Evolutionary conservation across 768 basidiomycete species (phyloP), one percentile per base, ranked within the genome.

Genomic region (Suillus hirtellus): DNA sequence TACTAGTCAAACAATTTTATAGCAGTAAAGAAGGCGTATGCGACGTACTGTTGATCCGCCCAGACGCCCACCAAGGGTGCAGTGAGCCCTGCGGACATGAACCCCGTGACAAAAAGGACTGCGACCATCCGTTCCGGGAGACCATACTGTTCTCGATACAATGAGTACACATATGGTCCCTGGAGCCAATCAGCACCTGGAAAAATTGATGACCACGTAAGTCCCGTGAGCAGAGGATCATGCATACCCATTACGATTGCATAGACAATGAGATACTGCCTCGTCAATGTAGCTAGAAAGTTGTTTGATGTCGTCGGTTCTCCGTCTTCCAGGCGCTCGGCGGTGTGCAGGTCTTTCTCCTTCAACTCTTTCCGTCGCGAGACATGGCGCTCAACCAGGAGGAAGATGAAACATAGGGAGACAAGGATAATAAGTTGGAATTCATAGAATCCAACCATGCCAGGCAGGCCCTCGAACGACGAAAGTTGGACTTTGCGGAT

Each of bases 101-200:
- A 92, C 2, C 90, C 90, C 0, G 87, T 88, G n/a, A 92, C 88
- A 68, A 92, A 92, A 58, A 92, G 78, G 40, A 88, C 69, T 1
- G 90, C 89, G 6, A 92, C 88, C 27, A 84, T 72, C 40, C 86
- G 75, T 71, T 89, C 89, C 0, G 87, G 77, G 69, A 87, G 85
- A 11, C 69, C 74, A 65, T 90, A 89, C 68, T 90, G 87, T 49
- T 89, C 88, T 53, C 80, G 79, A 71, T 91, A 92, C 0, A 92
- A 75, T 17, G 89, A 89, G 68, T 90, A 92, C 0, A 92, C 79
- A 68, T 92, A 92, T 17, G 90, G 90, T 0, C 90, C 90, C 72
- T 92, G 89, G 15, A 92, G 78, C 89, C 90, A 90, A 73, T 92
- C 89, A 44, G 89, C 87, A 63, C 85, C 89, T 90, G 67, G 43